Evolutionary conservation across 805 yeast species (phyloP), one percentile per base, ranked within the genome.

Genomic region (Hanseniaspora lachancei): DNA sequence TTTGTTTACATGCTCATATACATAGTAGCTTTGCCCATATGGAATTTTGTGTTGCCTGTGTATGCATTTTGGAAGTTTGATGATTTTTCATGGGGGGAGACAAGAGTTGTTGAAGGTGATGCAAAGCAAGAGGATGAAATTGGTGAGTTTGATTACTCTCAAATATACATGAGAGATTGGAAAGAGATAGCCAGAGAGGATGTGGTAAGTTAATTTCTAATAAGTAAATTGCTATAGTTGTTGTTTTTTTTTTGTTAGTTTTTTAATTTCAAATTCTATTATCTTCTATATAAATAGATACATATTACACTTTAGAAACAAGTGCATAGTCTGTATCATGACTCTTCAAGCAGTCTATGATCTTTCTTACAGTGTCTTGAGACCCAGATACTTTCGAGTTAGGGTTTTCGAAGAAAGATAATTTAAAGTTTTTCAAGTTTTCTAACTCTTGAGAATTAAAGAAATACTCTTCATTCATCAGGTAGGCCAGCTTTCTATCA

Each of bases 71-170:
- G 97, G 97, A 88, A 88, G 65, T 88, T 89, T 70, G 97, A 89
- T 69, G 96, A 89, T 67, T 89, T 89, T 70, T 81, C 89, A 66
- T 89, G 97, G 97, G 96, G 97, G 65, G 95, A 87, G 58, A 89
- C 96, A 2, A 77, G 96, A 73, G 88, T 80, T 12, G 86, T 78
- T 43, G 81, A 75, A 62, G 59, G 60, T 15, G 58, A 52, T 1
- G 57, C 57, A 15, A 34, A 29, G 2, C 18, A 34, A 1, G 51
- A 55, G 13, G 36, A 32, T 41, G 48, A 39, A 2, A 38, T 47
- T 5, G 97, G 97, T 62, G 83, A 81, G 59, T 93, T 91, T 66
- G 97, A 91, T 68, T 86, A 93, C n/a, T 81, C 95, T 1, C 79
- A 79, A 64, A 93, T 93, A 66, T 78, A 79, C 51, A 89, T 91